A percentile compares a stretch with the other conserved stretches of the same genome.
Conservation (phyloP, 2,329 filamentous ascomycete species). For the Phaeosphaeriaceae sp. region DNA sequence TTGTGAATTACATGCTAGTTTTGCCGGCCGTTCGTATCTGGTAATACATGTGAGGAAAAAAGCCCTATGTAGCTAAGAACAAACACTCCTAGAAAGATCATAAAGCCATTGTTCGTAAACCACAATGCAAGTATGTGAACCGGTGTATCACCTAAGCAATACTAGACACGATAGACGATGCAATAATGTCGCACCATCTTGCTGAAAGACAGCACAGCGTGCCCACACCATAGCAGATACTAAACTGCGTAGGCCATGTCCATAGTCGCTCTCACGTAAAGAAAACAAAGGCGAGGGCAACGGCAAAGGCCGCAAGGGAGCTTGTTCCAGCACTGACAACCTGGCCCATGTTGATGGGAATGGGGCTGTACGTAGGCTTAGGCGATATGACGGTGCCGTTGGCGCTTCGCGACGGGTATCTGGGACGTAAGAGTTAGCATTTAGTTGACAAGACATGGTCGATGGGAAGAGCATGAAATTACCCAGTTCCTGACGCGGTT, state of each 20-base stretch:
- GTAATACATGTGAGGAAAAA: conserved; percentile 38
- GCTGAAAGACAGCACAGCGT: conserved; percentile 19
- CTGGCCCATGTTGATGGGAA: conserved; percentile 32
- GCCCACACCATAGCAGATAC: conserved; percentile 8
- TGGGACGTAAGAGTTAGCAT: conserved; percentile 13
- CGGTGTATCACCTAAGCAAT: conserved; percentile 18
- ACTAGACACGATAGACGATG: conserved; percentile 24
- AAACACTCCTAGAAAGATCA: conserved; percentile 27
- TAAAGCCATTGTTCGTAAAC: conserved; percentile 18
- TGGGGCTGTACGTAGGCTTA: conserved; percentile 30
- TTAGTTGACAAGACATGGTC: not conserved
- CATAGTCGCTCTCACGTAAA: conserved; percentile 24
- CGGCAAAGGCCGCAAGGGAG: conserved; percentile 33
- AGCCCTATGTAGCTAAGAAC: conserved; percentile 34
- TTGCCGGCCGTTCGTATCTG: conserved; percentile 31
- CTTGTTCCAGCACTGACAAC: conserved; percentile 28
- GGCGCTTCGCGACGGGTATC: conserved; percentile 24
- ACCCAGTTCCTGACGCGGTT: conserved; percentile 32
- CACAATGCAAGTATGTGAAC: conserved; percentile 26
- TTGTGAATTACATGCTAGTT: conserved; percentile 35
- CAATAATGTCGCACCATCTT: conserved; percentile 23
- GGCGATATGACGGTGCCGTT: conserved; percentile 33
- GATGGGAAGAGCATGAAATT: conserved; percentile 8
- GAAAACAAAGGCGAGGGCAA: conserved; percentile 35
- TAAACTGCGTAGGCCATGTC: conserved; percentile 5